phyloP scores from a whole-genome alignment of 257 asterid species.

The Ocimum tenuiflorum region DNA sequence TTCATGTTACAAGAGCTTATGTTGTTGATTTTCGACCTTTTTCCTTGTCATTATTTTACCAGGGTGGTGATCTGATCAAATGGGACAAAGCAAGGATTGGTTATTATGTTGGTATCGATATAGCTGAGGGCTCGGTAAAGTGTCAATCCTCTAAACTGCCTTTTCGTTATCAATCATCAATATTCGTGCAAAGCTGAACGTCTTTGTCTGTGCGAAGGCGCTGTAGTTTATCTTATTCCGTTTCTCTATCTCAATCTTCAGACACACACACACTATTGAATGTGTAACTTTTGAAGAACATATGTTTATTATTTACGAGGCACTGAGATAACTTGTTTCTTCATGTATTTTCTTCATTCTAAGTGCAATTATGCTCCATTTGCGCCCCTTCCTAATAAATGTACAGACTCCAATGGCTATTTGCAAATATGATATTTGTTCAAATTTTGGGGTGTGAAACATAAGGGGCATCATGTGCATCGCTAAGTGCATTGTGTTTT shows the following conservation, averaged over 20 bases:
- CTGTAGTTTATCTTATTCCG: neutral
- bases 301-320: neutral
- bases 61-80: conserved; percentile 98
- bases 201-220: neutral
- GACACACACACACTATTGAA: neutral
- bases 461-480: neutral
- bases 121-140: conserved; percentile 94
- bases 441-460: neutral
- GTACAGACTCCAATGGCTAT: neutral
- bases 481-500: neutral
- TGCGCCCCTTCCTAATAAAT: neutral
- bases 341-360: neutral
- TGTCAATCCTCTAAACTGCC: conserved; percentile 5
- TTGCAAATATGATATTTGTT: neutral
- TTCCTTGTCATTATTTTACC: conserved; percentile 21
- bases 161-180: neutral
- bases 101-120: conserved; percentile 89
- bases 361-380: neutral
- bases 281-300: neutral
- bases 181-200: neutral
- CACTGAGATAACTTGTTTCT: neutral
- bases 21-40: neutral
- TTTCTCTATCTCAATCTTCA: neutral
- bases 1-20: neutral
- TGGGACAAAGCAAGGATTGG: conserved; percentile 98